Base-by-base conservation (phyloP, 139 green algal species). In the Marvania coccoides region DNA sequence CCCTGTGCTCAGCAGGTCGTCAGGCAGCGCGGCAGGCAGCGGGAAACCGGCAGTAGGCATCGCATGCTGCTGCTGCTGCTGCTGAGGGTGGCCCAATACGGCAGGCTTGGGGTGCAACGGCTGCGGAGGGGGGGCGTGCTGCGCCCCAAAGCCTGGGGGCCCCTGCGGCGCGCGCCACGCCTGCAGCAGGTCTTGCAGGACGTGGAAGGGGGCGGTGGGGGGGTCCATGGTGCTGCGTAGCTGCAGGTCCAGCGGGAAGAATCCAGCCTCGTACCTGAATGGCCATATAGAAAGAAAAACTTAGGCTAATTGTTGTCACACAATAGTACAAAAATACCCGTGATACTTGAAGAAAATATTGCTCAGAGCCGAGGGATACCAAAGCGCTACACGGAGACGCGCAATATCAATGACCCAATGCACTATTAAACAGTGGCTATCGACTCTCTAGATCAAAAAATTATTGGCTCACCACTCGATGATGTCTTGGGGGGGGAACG, bases 401-500 rank as follows among this genome's bases (percentile, higher is more conserved):
- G n/a, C n/a, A n/a, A n/a, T n/a, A n/a, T n/a, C n/a, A n/a, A n/a
- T n/a, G n/a, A n/a, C n/a, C n/a, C n/a, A n/a, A n/a, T n/a, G n/a
- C n/a, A n/a, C n/a, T n/a, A n/a, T n/a, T n/a, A n/a, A n/a, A n/a
- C n/a, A n/a, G n/a, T n/a, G n/a, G n/a, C n/a, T n/a, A n/a, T n/a
- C n/a, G n/a, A n/a, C n/a, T n/a, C n/a, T n/a, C n/a, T n/a, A n/a
- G n/a, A n/a, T n/a, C n/a, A n/a, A n/a, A n/a, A n/a, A n/a, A n/a
- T n/a, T n/a, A n/a, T n/a, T n/a, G n/a, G 19, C 65, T 7, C 82
- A 84, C 89, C 89, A 96, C 2, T 90, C 86, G 26, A 94, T 54
- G 37, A 96, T 91, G 61, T 95, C 86, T 6, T 63, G 46, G 5
- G 73, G 76, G 2, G 69, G 46, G 60, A 96, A 96, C 2, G 89